phyloP scores from a whole-genome alignment of 345 rosid species.

The Gynandropsis gynandra region DNA sequence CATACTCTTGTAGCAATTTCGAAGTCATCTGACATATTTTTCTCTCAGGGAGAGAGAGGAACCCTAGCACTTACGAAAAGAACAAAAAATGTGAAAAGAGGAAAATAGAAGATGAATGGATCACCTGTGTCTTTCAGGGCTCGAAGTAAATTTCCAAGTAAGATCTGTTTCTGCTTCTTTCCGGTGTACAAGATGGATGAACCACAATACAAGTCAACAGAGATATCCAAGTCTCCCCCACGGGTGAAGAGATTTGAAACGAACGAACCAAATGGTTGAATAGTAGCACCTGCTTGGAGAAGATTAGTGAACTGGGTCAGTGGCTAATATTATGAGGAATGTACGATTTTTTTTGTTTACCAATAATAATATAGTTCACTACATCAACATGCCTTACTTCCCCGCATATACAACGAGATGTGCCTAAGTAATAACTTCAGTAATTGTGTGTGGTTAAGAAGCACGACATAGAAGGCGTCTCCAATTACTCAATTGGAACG shows the following conservation, averaged over 20 bases:
- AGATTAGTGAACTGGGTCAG: background rate
- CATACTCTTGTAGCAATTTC: conserved; percentile 1
- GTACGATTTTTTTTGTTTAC: too few relatives aligned
- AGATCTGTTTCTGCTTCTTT: conserved; percentile 52
- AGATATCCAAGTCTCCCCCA: conserved; percentile 81
- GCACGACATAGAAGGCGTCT: too few relatives aligned
- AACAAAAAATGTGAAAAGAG: background rate
- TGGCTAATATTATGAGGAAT: conserved; percentile 3
- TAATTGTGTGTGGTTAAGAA: too few relatives aligned
- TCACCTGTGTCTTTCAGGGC: conserved; percentile 59
- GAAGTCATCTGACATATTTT: background rate
- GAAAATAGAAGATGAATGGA: background rate
- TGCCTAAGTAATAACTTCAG: too few relatives aligned
- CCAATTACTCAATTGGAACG: too few relatives aligned
- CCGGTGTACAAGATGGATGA: conserved; percentile 54
- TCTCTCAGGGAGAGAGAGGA: background rate
- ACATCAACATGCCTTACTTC: too few relatives aligned
- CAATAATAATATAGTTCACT: too few relatives aligned
- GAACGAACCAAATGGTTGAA: conserved; percentile 87
- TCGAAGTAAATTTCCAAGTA: conserved; percentile 47
- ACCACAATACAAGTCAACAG: conserved; percentile 48
- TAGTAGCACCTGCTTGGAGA: conserved; percentile 62
- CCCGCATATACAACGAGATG: too few relatives aligned
- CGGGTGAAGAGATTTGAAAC: conserved; percentile 74
- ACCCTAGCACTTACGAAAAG: background rate